Base-by-base conservation (phyloP, 2,329 filamentous ascomycete genomes). In the Talaromyces verruculosus region DNA sequence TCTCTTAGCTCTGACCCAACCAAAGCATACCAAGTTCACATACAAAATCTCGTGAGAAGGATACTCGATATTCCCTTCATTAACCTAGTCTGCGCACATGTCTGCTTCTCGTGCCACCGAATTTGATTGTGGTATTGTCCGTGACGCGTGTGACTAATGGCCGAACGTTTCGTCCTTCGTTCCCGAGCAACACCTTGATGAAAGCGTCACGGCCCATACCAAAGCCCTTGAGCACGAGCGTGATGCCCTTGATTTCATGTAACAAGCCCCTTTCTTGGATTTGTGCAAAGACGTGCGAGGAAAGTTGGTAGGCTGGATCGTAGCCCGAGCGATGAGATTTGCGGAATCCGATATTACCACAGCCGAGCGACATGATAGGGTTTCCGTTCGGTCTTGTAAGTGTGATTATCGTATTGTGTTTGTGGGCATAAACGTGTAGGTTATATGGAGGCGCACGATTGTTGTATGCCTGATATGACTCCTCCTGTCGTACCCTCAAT, bases 381-480 rank as follows among this genome's bases (percentile, higher is more conserved):
- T 92, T 87, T 58, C 90, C 85, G 76, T 92, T 89, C 33, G 95
- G 93, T 73, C 89, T 89, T 25, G 93, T 92, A 70, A 97, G 87
- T 1, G 93, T 97, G 73, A 99, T 86, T 79, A 98, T 92, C 22
- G 92, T 95, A 82, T 99, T 99, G 86, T 97, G 95, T 81, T 92
- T 96, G 77, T 91, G 89, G 33, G 90, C 82, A 80, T 88, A 94
- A 77, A 99, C 84, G 81, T 97, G 92, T 69, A 99, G 85, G 77
- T 96, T 92, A 82, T 92, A 92, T 2, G 91, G 89, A 72, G 76
- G 76, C 55, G 71, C 68, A 43, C 73, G 73, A 65, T 77, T 76
- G 69, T 72, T 71, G 67, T 78, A 78, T 33, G 76, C 28, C 15
- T 61, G 49, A 39, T 59, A 63, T 25, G 41, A 51, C 45, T 66